Conservation (phyloP, 2,329 filamentous ascomycete species). For the Aurifilum marmelostoma region DNA sequence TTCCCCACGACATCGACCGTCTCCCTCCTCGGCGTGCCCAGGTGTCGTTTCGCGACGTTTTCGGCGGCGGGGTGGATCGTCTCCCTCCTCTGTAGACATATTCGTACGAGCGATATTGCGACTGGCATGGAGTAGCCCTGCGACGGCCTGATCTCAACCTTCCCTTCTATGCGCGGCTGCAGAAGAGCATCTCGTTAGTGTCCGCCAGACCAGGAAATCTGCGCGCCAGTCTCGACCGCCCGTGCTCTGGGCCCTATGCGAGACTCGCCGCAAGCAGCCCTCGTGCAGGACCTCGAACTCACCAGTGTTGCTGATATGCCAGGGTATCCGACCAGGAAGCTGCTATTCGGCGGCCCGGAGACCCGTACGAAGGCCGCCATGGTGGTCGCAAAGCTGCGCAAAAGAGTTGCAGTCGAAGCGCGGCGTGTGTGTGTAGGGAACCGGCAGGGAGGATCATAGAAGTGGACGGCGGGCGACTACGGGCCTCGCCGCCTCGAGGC, state of each 20-base stretch:
- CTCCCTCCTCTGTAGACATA: conserved; percentile 90
- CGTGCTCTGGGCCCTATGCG: background rate
- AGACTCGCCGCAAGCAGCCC: conserved; percentile 15
- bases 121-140: conserved; percentile 87
- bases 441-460: conserved; percentile 36
- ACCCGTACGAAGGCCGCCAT: conserved; percentile 90
- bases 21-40: conserved; percentile 88
- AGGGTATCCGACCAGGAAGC: conserved; percentile 94
- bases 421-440: conserved; percentile 29
- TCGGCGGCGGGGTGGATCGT: conserved; percentile 96
- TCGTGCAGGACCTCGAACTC: conserved; percentile 47
- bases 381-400: conserved; percentile 31
- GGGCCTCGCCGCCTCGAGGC: conserved; percentile 34
- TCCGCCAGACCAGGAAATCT: conserved; percentile 24
- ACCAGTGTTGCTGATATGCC: conserved; percentile 97
- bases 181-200: conserved; percentile 30
- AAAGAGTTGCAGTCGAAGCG: conserved; percentile 17
- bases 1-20: conserved; percentile 92
- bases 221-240: conserved; percentile 14
- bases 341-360: conserved; percentile 95
- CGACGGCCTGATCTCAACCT: conserved; percentile 91
- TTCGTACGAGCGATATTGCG: conserved; percentile 87
- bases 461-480: conserved; percentile 29
- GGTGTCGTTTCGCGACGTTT: conserved; percentile 87
- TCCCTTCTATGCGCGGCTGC: conserved; percentile 94